Evolutionary conservation across 352 stramenopile species (phyloP).

Genomic region (Phytophthora pini): DNA sequence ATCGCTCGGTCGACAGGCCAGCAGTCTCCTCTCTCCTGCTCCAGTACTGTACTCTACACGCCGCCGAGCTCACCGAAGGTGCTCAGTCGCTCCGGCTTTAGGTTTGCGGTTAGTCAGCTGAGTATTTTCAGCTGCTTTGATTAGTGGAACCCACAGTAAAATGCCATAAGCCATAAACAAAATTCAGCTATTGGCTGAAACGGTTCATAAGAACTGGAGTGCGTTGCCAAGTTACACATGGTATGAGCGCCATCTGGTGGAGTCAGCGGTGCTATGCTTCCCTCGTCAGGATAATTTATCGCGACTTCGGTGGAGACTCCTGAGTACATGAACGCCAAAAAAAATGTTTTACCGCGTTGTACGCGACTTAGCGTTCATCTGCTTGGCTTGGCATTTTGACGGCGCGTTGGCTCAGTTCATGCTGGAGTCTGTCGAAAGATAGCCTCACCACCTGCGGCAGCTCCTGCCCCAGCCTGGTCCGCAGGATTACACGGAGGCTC

Average conservation of each 20-base stretch:
- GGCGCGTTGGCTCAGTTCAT: constrained; percentile 4
- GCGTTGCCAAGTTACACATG: constrained; percentile 31
- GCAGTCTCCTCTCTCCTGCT: constrained; percentile 1
- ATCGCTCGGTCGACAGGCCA: constrained; percentile 25
- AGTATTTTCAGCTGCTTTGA: constrained; percentile 5
- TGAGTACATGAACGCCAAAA: constrained; percentile 3
- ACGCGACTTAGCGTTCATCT: not conserved
- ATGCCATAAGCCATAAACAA: not conserved
- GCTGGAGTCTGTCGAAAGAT: not conserved
- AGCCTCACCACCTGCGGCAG: not conserved
- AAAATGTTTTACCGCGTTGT: not conserved
- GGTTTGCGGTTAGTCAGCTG: constrained; percentile 7
- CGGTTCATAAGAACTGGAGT: constrained; percentile 21
- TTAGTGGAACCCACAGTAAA: constrained; percentile 19
- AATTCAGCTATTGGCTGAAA: constrained; percentile 30
- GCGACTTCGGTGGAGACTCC: constrained; percentile 4
- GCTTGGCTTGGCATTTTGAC: not conserved
- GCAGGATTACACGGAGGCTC: constrained; percentile 5
- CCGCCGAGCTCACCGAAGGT: not conserved
- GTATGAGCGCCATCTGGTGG: constrained; percentile 20
- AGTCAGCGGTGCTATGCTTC: constrained; percentile 9
- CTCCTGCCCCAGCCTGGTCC: not conserved
- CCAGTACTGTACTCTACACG: constrained; percentile 17
- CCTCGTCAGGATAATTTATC: constrained; percentile 14
- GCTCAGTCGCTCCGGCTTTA: constrained; percentile 29